phyloP scores from a whole-genome alignment of 768 basidiomycete genomes.

The Paxillus ammoniavirescens region DNA sequence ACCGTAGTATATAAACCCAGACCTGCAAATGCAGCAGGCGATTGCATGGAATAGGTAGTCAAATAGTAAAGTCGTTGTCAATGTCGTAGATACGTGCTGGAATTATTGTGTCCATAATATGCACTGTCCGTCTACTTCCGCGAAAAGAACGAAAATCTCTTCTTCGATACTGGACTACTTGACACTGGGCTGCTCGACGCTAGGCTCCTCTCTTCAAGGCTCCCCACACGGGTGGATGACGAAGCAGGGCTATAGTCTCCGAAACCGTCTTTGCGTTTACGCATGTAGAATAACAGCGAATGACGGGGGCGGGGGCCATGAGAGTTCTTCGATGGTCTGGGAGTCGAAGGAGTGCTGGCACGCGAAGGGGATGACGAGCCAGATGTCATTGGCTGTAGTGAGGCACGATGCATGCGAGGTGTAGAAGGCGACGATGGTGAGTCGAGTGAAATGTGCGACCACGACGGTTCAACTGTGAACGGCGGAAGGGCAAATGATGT shows the following conservation, averaged over 20 bases:
- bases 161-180: conserved; percentile 15
- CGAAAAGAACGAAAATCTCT: conserved; percentile 30
- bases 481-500: conserved; percentile 30
- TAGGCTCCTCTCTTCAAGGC: not conserved
- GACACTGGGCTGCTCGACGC: conserved; percentile 1
- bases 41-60: conserved; percentile 10
- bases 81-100: conserved; percentile 18
- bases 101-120: conserved; percentile 9
- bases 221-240: conserved; percentile 20
- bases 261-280: conserved; percentile 20
- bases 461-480: conserved; percentile 21
- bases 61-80: conserved; percentile 8
- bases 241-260: conserved; percentile 24
- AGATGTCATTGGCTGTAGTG: conserved; percentile 28
- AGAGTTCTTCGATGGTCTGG: conserved; percentile 24
- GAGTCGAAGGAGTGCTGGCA: conserved; percentile 30
- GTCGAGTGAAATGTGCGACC: conserved; percentile 19
- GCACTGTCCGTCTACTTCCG: conserved; percentile 24
- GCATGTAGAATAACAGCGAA: conserved; percentile 32
- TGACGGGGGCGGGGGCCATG: conserved; percentile 25
- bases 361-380: conserved; percentile 31
- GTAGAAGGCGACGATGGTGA: conserved; percentile 21
- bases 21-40: conserved; percentile 9
- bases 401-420: conserved; percentile 20
- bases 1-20: too few species aligned